These are phyloP conservation scores for Larix sibirica DNA, from an alignment of 83 land plant species.

Conservation along the genomic window DNA sequence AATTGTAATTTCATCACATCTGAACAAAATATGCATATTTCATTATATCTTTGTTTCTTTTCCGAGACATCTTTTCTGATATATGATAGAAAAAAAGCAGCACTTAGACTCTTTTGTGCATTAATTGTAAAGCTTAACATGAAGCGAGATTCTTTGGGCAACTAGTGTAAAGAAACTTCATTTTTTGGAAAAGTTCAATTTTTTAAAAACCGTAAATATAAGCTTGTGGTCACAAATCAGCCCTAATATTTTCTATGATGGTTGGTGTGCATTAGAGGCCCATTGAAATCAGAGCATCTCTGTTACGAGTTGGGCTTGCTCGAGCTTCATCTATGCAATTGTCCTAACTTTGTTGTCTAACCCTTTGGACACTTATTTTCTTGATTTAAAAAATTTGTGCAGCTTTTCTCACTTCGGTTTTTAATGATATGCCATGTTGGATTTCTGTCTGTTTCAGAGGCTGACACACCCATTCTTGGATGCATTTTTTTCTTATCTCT, in stretches of 20 bases:
- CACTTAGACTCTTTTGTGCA: background rate
- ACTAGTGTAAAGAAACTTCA: background rate
- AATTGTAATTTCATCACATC: no score
- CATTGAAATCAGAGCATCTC: no score
- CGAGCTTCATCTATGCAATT: background rate
- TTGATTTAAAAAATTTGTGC: background rate
- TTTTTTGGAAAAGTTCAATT: background rate
- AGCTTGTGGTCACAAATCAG: background rate
- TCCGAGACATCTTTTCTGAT: no score
- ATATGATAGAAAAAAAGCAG: no score
- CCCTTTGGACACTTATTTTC: background rate
- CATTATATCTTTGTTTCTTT: no score
- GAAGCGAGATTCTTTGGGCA: background rate
- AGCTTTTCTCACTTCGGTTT: background rate
- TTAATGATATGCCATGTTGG: background rate
- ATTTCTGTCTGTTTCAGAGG: conserved; percentile 49
- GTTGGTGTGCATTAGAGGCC: no score
- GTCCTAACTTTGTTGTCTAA: background rate
- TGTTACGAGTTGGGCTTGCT: no score
- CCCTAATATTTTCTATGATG: background rate
- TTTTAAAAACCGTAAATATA: background rate
- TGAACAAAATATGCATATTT: no score
- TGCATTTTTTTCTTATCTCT: conserved; percentile 57
- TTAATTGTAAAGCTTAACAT: background rate
- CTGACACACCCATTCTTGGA: conserved; percentile 62